Base-by-base conservation (phyloP, 2,329 filamentous ascomycete genomes). In the Diaporthe citri region DNA sequence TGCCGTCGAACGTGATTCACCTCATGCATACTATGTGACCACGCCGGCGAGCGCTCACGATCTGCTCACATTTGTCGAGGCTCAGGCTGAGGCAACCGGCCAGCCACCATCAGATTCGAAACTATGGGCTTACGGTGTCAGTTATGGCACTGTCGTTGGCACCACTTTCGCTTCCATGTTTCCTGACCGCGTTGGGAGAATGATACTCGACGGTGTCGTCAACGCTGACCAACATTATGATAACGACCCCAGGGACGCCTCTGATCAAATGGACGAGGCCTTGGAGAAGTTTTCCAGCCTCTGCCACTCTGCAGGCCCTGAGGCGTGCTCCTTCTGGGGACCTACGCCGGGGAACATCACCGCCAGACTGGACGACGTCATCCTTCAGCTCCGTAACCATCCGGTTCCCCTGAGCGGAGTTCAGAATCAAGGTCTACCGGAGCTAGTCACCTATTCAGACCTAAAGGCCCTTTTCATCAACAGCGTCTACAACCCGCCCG, bases 391-490 rank as follows among this genome's bases (percentile, higher is more conserved):
- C 48, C 48, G 48, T 52, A 28, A 12, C 48, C 48, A 52, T 52
- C 48, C 48, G 48, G 48, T 52, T 52, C 48, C 48, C 22, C 22
- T 52, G n/a, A 52, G 48, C 48, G 10, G 22, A 52, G 48, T 52
- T 25, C 48, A 52, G 48, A 52, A 52, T 52, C 48, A 52, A 52
- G n/a, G n/a, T 25, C 48, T 52, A 25, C 48, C 48, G n/a, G 22
- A 52, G 48, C 48, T 52, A 52, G 48, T 52, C 48, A 52, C 48
- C 48, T 52, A 52, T 52, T 52, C 48, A 52, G 48, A 52, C 48
- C 48, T 52, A 52, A 52, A 52, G 15, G 48, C 48, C 48, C n/a
- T 52, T 52, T 25, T 52, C 48, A 52, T 52, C 9, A 25, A 52
- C n/a, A 52, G 22, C 48, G 48, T 52, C 9, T 52, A 52, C 22